Percentiles rank a stretch among this genome's conserved stretches.
phyloP scores from a whole-genome alignment of 176 grass and related monocot species.

The Aegilops bicornis region DNA sequence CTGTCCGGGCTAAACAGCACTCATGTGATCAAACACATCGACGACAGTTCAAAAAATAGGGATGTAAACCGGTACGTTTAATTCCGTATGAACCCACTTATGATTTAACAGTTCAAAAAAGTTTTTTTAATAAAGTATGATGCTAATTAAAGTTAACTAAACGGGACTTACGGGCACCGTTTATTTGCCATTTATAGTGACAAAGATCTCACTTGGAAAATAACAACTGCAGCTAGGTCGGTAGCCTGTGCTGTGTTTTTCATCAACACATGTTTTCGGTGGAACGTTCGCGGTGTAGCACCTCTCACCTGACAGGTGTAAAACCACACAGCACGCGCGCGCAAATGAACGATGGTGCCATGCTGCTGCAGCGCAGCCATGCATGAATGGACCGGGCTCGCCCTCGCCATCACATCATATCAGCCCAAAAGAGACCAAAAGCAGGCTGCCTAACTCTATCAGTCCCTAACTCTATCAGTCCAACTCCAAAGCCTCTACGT shows the following conservation, averaged over 20 bases:
- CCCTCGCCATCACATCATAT: constrained; percentile 21
- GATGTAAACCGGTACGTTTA: too few relatives aligned
- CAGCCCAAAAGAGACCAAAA: constrained; percentile 38
- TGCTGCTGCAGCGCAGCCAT: not conserved
- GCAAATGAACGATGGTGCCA: not conserved
- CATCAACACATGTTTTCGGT: not conserved
- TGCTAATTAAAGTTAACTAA: too few relatives aligned
- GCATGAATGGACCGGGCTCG: not conserved
- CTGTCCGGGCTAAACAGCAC: not conserved
- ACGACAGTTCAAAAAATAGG: not conserved
- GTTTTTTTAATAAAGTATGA: too few relatives aligned
- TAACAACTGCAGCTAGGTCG: not conserved
- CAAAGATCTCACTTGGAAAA: not conserved
- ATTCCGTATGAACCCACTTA: too few relatives aligned
- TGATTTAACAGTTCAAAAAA: too few relatives aligned
- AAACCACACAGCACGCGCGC: not conserved
- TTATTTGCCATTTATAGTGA: not conserved
- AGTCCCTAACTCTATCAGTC: constrained; percentile 53
- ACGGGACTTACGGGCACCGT: too few relatives aligned
- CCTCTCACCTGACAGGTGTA: not conserved
- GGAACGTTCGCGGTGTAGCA: not conserved
- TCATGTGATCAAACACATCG: not conserved
- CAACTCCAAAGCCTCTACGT: constrained; percentile 5
- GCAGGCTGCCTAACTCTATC: constrained; percentile 53
- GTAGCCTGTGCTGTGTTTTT: not conserved